These are phyloP conservation scores for Hypericum perforatum DNA, from an alignment of 345 rosid species.

Conservation along the genomic window DNA sequence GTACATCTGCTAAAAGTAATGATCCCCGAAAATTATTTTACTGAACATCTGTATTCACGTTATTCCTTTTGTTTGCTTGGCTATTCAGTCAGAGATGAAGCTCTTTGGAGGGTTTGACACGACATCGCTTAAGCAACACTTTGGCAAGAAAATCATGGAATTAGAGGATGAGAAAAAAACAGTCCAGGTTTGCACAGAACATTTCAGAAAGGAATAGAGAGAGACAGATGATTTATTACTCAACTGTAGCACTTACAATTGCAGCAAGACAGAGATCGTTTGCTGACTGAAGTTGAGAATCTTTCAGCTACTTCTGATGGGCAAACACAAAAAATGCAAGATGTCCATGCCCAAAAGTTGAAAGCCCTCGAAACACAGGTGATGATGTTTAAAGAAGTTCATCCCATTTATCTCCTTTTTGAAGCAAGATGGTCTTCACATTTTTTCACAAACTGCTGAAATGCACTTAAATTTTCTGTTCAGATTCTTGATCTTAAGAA, in stretches of 20 bases:
- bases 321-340: constrained; percentile 74
- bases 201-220: neutral
- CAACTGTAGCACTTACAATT: constrained; percentile 12
- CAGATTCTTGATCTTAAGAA: constrained; percentile 90
- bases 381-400: constrained; percentile 10
- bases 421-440: neutral
- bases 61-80: neutral
- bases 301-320: constrained; percentile 75
- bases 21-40: neutral
- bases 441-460: constrained; percentile 3
- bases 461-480: constrained; percentile 5
- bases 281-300: constrained; percentile 80
- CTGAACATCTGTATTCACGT: constrained; percentile 1
- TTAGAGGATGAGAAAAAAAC: constrained; percentile 80
- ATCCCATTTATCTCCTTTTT: neutral
- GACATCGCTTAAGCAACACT: constrained; percentile 78
- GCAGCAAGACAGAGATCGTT: constrained; percentile 89
- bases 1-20: neutral
- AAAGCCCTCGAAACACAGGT: constrained; percentile 87
- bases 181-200: constrained; percentile 53
- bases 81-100: constrained; percentile 85
- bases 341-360: constrained; percentile 69
- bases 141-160: constrained; percentile 86
- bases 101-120: constrained; percentile 67
- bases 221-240: neutral